Evolutionary conservation across 2,329 filamentous ascomycete species (phyloP).

Genomic region (Ceratocystis diversiconidia): DNA sequence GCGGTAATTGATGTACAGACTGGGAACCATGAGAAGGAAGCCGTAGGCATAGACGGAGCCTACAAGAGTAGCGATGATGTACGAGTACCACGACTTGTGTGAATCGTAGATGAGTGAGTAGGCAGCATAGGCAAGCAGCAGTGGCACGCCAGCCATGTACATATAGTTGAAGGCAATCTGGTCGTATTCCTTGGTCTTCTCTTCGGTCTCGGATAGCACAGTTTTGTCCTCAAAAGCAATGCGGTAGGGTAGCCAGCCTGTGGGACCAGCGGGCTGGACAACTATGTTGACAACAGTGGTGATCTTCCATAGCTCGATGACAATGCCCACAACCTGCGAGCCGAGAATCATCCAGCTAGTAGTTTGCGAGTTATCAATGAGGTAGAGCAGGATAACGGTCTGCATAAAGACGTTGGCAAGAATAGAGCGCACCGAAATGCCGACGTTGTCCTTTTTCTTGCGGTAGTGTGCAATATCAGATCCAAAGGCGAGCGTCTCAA

Average conservation of each 20-base stretch:
- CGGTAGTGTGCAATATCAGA: slow-evolving; percentile 96
- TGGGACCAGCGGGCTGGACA: slow-evolving; percentile 52
- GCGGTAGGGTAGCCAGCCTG: slow-evolving; percentile 61
- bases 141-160: slow-evolving; percentile 78
- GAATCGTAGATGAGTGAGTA: slow-evolving; percentile 88
- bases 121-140: slow-evolving; percentile 73
- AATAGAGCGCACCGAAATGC: slow-evolving; percentile 90
- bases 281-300: slow-evolving; percentile 89
- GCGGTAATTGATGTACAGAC: slow-evolving; percentile 96
- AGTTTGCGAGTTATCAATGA: slow-evolving; percentile 93
- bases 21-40: slow-evolving; percentile 98
- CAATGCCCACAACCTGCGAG: slow-evolving; percentile 68
- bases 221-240: slow-evolving; percentile 93
- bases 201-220: slow-evolving; percentile 82
- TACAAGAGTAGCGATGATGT: slow-evolving; percentile 85
- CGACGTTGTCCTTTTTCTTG: slow-evolving; percentile 99
- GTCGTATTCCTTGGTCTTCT: slow-evolving; percentile 98
- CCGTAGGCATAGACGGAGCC: slow-evolving; percentile 95
- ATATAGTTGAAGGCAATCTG: slow-evolving; percentile 96
- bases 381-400: slow-evolving; percentile 83
- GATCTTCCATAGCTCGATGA: slow-evolving; percentile 75
- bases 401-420: slow-evolving; percentile 98
- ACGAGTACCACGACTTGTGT: slow-evolving; percentile 98
- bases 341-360: slow-evolving; percentile 99
- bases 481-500: slow-evolving; percentile 92